These are phyloP conservation scores for Acer yangbiense DNA, from an alignment of 345 rosid genomes.

Conservation along the genomic window DNA sequence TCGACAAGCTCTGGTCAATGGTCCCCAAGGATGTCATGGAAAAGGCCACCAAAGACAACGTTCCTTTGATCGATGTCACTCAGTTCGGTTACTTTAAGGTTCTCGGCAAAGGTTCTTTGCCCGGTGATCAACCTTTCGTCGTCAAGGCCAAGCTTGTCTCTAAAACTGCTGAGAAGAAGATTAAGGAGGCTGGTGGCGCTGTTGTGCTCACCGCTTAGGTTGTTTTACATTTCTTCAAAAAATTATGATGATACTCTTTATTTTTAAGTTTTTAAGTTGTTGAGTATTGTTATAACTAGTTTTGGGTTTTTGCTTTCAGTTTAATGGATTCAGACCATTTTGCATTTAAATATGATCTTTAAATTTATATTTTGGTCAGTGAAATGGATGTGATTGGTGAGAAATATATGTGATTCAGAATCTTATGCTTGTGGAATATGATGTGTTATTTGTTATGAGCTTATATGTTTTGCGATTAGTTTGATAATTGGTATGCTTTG, in stretches of 20 bases:
- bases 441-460: background rate
- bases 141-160: slow-evolving; percentile 45
- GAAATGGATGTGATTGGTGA: background rate
- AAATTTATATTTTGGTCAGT: background rate
- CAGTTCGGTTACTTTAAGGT: slow-evolving; percentile 43
- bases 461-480: too few species aligned
- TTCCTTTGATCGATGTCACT: slow-evolving; percentile 38
- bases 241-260: background rate
- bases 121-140: slow-evolving; percentile 35
- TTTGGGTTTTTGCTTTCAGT: slow-evolving; percentile 8
- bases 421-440: background rate
- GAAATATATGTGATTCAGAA: background rate
- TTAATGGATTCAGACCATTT: background rate
- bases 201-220: slow-evolving; percentile 34
- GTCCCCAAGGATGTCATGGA: slow-evolving; percentile 35
- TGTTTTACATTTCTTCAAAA: background rate
- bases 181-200: slow-evolving; percentile 41
- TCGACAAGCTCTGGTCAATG: slow-evolving; percentile 49
- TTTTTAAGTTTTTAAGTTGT: background rate
- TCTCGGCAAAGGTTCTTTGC: slow-evolving; percentile 38
- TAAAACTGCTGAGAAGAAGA: slow-evolving; percentile 46
- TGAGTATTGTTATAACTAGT: slow-evolving; percentile 2
- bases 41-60: slow-evolving; percentile 39
- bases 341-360: background rate
- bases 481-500: too few species aligned